Conservation (phyloP, 2,329 filamentous ascomycete genomes). For the Geosmithia flava region DNA sequence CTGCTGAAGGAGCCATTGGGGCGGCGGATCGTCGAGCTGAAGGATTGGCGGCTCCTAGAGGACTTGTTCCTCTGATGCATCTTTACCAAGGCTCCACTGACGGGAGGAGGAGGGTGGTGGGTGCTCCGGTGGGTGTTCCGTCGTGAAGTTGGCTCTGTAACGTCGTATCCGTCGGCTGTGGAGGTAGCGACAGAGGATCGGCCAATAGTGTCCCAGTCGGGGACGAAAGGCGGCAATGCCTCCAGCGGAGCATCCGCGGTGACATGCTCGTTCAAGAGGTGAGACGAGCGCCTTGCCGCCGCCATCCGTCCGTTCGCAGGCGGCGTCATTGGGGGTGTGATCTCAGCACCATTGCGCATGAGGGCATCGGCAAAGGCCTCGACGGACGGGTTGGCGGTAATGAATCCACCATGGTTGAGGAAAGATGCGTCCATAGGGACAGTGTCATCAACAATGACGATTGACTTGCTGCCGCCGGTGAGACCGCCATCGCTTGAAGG, state of each 20-base stretch:
- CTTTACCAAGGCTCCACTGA: slow-evolving; percentile 15
- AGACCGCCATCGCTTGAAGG: slow-evolving; percentile 44
- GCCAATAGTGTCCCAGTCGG: slow-evolving; percentile 29
- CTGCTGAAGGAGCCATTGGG: slow-evolving; percentile 51
- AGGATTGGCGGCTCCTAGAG: slow-evolving; percentile 33
- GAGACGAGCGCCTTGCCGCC: slow-evolving; percentile 42
- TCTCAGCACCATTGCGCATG: slow-evolving; percentile 33
- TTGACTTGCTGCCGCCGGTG: slow-evolving; percentile 77
- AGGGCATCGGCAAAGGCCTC: slow-evolving; percentile 42
- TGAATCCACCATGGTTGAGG: slow-evolving; percentile 34
- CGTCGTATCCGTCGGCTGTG: slow-evolving; percentile 21
- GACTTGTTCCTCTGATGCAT: slow-evolving; percentile 33
- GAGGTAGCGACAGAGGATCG: slow-evolving; percentile 11
- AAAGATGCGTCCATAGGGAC: slow-evolving; percentile 30
- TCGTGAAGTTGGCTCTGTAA: slow-evolving; percentile 6
- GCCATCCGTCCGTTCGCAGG: slow-evolving; percentile 24
- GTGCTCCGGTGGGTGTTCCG: slow-evolving; percentile 10
- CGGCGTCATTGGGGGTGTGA: slow-evolving; percentile 50
- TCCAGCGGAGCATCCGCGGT: slow-evolving; percentile 19
- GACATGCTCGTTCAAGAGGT: slow-evolving; percentile 36
- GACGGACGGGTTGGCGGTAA: slow-evolving; percentile 31
- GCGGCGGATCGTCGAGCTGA: slow-evolving; percentile 36
- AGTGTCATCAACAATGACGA: slow-evolving; percentile 72
- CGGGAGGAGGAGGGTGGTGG: slow-evolving; percentile 14
- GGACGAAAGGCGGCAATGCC: slow-evolving; percentile 33